Evolutionary conservation across 768 basidiomycete genomes (phyloP), one percentile per base, ranked within the genome.

Genomic region (Phanerodontia chrysosporium): DNA sequence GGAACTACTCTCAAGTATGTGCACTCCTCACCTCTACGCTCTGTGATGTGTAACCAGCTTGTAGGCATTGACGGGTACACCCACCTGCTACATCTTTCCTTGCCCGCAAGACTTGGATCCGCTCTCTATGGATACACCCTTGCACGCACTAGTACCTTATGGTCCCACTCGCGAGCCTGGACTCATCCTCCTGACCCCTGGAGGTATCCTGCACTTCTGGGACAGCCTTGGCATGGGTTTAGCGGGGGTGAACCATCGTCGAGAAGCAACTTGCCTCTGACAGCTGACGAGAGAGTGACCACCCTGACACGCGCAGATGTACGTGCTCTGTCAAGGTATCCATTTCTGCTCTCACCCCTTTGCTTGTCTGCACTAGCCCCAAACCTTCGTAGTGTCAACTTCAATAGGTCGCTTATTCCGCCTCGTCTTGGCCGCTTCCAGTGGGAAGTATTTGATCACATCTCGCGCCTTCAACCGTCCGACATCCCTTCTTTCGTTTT

Each of bases 131-230:
- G 78, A 78, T n/a, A 68, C 77, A 9, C 79, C 80, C 4, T 69
- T 75, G 46, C 72, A 80, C 45, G 75, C 73, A 1, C 80, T 93
- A 16, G 82, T 92, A 22, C 88, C 90, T 16, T 82, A 82, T 65
- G 81, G 81, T 13, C 61, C 78, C 3, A 78, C 83, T 13, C 83
- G 90, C 44, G 95, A 98, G 73, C 95, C 95, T 2, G 94, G 94
- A 25, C 82, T 96, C 39, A 84, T 97, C 45, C 80, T 95, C 53
- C 74, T 91, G 51, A 88, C 89, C 8, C 74, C 81, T 6, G 74
- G 80, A 0, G 95, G 95, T 3, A 77, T 85, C 62, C 74, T 92
- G 57, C 83, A 90, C 36, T 90, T 92, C 69, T 98, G 95, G 95
- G 87, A 94, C 57, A 88, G 86, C 60, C 87, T 95, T 45, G 86